Percentiles rank a stretch among this genome's conserved stretches.
Evolutionary conservation across 1,284 basidiomycete species (phyloP).

Genomic region (Stygiomarasmius scandens): DNA sequence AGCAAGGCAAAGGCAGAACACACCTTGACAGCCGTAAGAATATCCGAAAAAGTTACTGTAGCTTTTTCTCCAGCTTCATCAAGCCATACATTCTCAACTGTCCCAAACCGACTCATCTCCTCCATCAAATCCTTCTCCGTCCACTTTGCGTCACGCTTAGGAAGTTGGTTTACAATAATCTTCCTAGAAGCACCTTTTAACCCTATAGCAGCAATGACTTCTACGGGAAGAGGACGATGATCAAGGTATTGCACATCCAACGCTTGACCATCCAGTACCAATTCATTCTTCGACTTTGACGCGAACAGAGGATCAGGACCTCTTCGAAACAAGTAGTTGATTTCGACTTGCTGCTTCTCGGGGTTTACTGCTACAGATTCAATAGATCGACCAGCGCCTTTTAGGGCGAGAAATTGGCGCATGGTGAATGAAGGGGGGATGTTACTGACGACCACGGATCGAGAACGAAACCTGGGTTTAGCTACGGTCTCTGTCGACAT

Average conservation of each 20-base stretch:
- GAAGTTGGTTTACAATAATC: background rate
- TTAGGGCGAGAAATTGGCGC: background rate
- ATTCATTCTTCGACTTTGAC: background rate
- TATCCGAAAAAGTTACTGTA: background rate
- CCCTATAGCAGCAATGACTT: background rate
- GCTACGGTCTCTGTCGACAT: background rate
- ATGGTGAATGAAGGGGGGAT: background rate
- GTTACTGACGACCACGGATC: background rate
- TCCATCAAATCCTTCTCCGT: background rate
- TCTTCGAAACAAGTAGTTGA: background rate
- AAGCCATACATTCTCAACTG: background rate
- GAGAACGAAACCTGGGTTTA: background rate
- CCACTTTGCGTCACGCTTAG: background rate
- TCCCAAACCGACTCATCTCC: background rate
- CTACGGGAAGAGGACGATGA: background rate
- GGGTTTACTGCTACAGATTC: background rate
- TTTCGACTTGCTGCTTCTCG: background rate
- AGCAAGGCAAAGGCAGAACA: background rate
- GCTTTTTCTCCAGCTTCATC: background rate
- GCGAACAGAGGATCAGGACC: background rate
- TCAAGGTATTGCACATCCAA: background rate
- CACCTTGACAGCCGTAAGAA: background rate
- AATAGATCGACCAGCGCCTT: background rate
- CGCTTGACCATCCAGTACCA: background rate
- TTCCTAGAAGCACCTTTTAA: background rate